phyloP scores from a whole-genome alignment of 805 yeast genomes.

The Dipodascopsis uninucleata region DNA sequence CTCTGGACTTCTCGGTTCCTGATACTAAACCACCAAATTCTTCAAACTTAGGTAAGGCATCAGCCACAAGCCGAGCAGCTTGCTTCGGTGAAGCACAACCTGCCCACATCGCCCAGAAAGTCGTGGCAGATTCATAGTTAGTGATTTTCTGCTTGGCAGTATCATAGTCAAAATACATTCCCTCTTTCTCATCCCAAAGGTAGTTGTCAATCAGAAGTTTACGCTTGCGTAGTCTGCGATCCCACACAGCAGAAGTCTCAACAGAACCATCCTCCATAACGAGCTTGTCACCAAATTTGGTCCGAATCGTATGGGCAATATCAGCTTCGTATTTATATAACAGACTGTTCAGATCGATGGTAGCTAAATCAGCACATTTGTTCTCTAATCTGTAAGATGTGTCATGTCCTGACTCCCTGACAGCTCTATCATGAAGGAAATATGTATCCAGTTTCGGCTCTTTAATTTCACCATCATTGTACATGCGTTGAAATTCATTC shows the following conservation, averaged over 20 bases:
- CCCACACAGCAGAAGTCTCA: slow-evolving; percentile 60
- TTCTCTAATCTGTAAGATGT: slow-evolving; percentile 89
- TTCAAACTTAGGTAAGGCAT: slow-evolving; percentile 68
- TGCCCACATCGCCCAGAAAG: slow-evolving; percentile 91
- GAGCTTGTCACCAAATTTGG: slow-evolving; percentile 50
- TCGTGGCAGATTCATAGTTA: slow-evolving; percentile 78
- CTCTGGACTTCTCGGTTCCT: slow-evolving; percentile 72
- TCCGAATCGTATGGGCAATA: slow-evolving; percentile 61
- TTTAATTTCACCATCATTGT: slow-evolving; percentile 59
- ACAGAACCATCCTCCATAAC: slow-evolving; percentile 37
- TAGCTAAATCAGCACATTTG: slow-evolving; percentile 81
- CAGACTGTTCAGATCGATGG: slow-evolving; percentile 82
- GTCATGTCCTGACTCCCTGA: slow-evolving; percentile 95
- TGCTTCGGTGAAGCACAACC: slow-evolving; percentile 63
- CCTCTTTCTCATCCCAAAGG: slow-evolving; percentile 77
- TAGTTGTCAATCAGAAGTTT: slow-evolving; percentile 57
- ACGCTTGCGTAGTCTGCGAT: slow-evolving; percentile 52
- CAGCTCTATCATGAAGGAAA: slow-evolving; percentile 88
- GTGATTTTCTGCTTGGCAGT: slow-evolving; percentile 53
- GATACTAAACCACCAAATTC: slow-evolving; percentile 85
- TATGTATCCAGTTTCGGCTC: slow-evolving; percentile 87
- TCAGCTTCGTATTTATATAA: slow-evolving; percentile 87
- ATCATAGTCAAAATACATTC: slow-evolving; percentile 82
- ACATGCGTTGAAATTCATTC: slow-evolving; percentile 63
- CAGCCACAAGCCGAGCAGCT: slow-evolving; percentile 57